A percentile compares a stretch with the other conserved stretches of the same genome.
Evolutionary conservation across 345 rosid genomes (phyloP).

Genomic region (Citropsis articulata): DNA sequence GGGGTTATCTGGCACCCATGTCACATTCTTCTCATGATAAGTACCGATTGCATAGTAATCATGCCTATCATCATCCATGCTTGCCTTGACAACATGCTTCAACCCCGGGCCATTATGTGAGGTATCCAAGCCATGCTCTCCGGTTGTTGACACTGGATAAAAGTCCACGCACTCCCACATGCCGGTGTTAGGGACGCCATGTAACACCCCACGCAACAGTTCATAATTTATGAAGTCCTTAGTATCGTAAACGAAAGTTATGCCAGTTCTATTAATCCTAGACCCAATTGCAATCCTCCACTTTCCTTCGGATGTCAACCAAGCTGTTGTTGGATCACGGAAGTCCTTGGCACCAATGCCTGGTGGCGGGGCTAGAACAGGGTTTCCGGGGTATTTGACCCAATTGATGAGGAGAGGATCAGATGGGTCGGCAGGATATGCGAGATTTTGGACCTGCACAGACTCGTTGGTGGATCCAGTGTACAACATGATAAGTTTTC

Average conservation of each 20-base stretch:
- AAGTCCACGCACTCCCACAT: slow-evolving; percentile 95
- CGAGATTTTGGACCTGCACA: slow-evolving; percentile 87
- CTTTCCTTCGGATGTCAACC: slow-evolving; percentile 71
- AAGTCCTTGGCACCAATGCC: slow-evolving; percentile 62
- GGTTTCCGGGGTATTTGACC: slow-evolving; percentile 69
- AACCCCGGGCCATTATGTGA: slow-evolving; percentile 45
- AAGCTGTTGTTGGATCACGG: slow-evolving; percentile 97
- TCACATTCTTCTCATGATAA: slow-evolving; percentile 37
- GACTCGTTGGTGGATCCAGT: slow-evolving; percentile 75
- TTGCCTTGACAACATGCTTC: slow-evolving; percentile 60
- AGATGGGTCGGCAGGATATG: slow-evolving; percentile 65
- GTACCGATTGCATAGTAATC: slow-evolving; percentile 68
- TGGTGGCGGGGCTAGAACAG: slow-evolving; percentile 71
- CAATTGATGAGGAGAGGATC: slow-evolving; percentile 78
- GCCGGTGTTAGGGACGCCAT: slow-evolving; percentile 70
- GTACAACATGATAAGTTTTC: slow-evolving; percentile 73
- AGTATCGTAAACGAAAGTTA: slow-evolving; percentile 73
- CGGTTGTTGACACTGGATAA: slow-evolving; percentile 43
- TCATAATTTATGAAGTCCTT: slow-evolving; percentile 57
- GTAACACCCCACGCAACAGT: slow-evolving; percentile 34
- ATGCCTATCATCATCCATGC: slow-evolving; percentile 58
- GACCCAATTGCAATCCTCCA: slow-evolving; percentile 84
- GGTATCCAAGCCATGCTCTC: slow-evolving; percentile 48
- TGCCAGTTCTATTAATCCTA: slow-evolving; percentile 62
- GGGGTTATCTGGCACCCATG: slow-evolving; percentile 56